These are phyloP conservation scores for Mortierella alpina DNA, from an alignment of 192 early-diverging fungal species.

Conservation along the genomic window DNA sequence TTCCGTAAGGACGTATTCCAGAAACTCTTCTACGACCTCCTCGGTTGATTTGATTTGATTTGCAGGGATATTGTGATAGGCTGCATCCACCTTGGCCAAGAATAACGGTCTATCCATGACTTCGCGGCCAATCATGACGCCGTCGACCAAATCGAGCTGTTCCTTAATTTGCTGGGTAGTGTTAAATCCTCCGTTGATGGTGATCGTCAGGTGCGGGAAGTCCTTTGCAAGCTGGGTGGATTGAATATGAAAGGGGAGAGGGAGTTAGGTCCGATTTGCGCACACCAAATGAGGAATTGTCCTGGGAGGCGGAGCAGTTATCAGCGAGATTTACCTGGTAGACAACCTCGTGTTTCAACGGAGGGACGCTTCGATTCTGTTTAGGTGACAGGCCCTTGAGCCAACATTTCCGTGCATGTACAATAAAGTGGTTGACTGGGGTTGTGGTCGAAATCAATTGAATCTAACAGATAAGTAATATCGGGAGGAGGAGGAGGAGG, in stretches of 20 bases:
- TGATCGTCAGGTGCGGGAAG: conserved; percentile 66
- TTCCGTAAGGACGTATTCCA: conserved; percentile 37
- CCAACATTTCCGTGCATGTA: conserved; percentile 79
- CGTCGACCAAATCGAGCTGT: conserved; percentile 65
- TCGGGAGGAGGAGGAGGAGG: background rate
- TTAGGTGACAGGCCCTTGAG: conserved; percentile 73
- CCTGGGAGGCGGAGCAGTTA: background rate
- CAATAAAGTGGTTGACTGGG: conserved; percentile 61
- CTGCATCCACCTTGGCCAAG: conserved; percentile 65
- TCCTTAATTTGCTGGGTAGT: conserved; percentile 56
- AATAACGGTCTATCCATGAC: conserved; percentile 78
- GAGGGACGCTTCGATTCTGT: conserved; percentile 75
- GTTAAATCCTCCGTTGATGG: conserved; percentile 77
- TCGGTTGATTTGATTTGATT: conserved; percentile 35
- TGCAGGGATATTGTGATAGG: conserved; percentile 27
- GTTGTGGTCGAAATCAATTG: conserved; percentile 41
- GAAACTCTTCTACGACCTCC: conserved; percentile 51
- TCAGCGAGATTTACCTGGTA: conserved; percentile 35
- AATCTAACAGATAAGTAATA: conserved; percentile 20
- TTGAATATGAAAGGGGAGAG: background rate
- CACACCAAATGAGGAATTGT: background rate
- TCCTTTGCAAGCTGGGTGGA: conserved; percentile 54
- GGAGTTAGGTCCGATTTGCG: background rate
- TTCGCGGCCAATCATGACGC: conserved; percentile 80
- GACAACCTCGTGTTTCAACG: conserved; percentile 70